Percentiles rank a stretch among this genome's conserved stretches.
These are phyloP conservation scores for Mucor irregularis DNA, from an alignment of 371 early-diverging fungal species.

Conservation along the genomic window DNA sequence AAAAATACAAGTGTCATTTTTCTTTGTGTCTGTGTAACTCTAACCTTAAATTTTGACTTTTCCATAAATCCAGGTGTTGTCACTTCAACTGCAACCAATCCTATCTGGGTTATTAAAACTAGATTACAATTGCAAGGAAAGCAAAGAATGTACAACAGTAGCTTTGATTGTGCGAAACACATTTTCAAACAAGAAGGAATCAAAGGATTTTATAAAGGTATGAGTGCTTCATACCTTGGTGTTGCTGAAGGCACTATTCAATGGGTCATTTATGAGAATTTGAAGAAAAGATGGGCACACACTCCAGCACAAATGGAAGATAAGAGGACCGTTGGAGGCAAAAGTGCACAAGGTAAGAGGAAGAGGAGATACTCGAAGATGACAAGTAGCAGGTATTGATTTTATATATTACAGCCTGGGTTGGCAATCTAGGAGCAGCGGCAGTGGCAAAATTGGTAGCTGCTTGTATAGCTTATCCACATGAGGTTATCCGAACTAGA, in stretches of 20 bases:
- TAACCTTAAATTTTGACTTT: too few relatives aligned
- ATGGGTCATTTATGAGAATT: conserved; percentile 93
- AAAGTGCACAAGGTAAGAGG: conserved; percentile 25
- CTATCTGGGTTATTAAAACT: conserved; percentile 97
- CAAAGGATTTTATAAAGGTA: conserved; percentile 84
- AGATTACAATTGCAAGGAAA: conserved; percentile 86
- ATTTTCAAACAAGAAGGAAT: conserved; percentile 85
- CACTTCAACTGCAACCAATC: conserved; percentile 86
- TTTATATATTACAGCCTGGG: conserved; percentile 51
- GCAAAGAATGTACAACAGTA: conserved; percentile 65
- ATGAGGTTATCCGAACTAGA: conserved; percentile 71
- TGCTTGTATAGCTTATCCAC: conserved; percentile 84
- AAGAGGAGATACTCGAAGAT: neutral
- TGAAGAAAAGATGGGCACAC: conserved; percentile 71
- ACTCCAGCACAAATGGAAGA: neutral
- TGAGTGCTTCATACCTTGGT: conserved; percentile 87
- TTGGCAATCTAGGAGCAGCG: conserved; percentile 82
- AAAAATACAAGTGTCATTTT: neutral
- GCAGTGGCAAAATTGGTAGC: conserved; percentile 89
- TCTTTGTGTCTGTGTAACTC: neutral
- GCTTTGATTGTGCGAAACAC: conserved; percentile 69
- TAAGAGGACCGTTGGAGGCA: conserved; percentile 28
- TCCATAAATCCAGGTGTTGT: too few relatives aligned
- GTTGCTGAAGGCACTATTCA: conserved; percentile 90
- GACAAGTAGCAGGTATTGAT: neutral